Base-by-base conservation (phyloP, 2,329 filamentous ascomycete genomes). In the Claviceps maximensis region DNA sequence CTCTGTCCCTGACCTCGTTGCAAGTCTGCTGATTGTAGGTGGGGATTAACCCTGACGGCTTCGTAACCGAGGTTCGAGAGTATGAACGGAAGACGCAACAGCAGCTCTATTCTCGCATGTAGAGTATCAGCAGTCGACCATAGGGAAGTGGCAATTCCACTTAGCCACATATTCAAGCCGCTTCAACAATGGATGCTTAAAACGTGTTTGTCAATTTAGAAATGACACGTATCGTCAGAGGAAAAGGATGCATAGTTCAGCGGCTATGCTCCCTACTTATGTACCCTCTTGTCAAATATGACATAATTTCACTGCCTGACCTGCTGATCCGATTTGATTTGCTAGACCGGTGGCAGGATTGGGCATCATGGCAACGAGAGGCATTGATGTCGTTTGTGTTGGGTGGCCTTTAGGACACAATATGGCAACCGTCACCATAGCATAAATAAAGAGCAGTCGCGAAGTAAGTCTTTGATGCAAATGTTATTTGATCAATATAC, bases 281-380 rank as follows among this genome's bases (percentile, higher is more conserved):
- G 44, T 54, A 51, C n/a, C 23, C 25, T 44, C n/a, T n/a, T n/a
- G n/a, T n/a, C 27, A 49, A 49, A 33, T 33, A 21, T 44, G 42
- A 42, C 52, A 27, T 52, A 15, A 45, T 31, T 38, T 47, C n/a
- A 19, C 33, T 27, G 33, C 50, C 50, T n/a, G 33, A 45, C 50
- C 17, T 17, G 25, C 36, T 41, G 47, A 41, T 31, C 9, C 7
- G 21, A 49, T 19, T 12, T 19, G 17, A 41, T 27, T 17, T 27
- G 21, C 36, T 5, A 19, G 36, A 40, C 17, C 15, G 12, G 4
- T 17, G 19, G 12, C 23, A 41, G 36, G 41, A 29, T 51, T 33
- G 49, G 49, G 49, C 49, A 38, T 38, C 49, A 9, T 27, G 41
- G 40, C n/a, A 9, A 46, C 17, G 27, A 23, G 5, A 38, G 19